Base-by-base conservation (phyloP, 306 rosid species). In the Mimosa pudica region DNA sequence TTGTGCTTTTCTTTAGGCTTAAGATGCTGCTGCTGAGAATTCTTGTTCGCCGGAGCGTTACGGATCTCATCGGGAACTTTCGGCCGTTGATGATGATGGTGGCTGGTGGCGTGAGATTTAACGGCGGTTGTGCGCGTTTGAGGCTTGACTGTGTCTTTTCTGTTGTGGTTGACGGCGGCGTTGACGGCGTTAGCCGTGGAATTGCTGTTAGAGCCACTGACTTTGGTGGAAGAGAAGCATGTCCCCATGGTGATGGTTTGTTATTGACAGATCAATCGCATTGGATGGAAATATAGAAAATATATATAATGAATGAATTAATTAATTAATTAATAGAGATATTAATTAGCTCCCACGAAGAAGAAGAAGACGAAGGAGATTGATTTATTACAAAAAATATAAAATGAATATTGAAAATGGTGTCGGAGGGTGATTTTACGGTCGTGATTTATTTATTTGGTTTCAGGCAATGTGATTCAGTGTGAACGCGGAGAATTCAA, bases 121-220 rank as follows among this genome's bases (percentile, higher is more conserved):
- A 61, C 44, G 38, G 80, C 18, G 16, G 79, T n/a, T 3, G 73
- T 46, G 24, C 78, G 66, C 5, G 84, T 3, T 30, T 75, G 87
- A 10, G 88, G 47, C 17, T 73, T 71, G 0, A 87, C 3, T 1
- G 20, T 38, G 55, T 71, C 69, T 38, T 84, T 83, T 5, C 81
- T 85, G 35, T 86, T 86, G 66, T 20, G 90, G 77, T 78, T 86
- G 74, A 12, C 82, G 74, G 12, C 82, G 63, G 64, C 42, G 79
- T 75, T 10, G 70, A 72, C 32, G 73, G 79, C 70, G 35, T 78
- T 58, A 4, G 73, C 32, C 51, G 61, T 70, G 84, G 77, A 71
- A 85, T 85, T 89, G 80, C 85, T 84, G 75, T 71, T 90, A 6
- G 94, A 88, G 64, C 89, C 91, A 79, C 85, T 82, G 54, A 90